Conservation (phyloP, 2,329 filamentous ascomycete species). For the Penicillium sp. region DNA sequence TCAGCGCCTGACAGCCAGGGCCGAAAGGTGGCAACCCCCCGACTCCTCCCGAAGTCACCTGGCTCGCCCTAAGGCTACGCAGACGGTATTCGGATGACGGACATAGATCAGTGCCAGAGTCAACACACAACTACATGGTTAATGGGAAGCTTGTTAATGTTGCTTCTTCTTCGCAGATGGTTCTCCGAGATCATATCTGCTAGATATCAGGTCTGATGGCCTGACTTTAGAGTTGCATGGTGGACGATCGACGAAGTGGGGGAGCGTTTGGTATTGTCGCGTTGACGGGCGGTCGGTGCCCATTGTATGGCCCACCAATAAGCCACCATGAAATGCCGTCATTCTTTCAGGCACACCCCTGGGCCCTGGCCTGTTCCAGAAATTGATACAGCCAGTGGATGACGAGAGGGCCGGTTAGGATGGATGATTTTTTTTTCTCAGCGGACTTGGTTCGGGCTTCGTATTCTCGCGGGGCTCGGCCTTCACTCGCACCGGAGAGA, state of each 20-base stretch:
- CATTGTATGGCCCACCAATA: constrained; percentile 10
- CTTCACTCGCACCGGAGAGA: neutral
- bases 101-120: neutral
- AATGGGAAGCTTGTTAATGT: constrained; percentile 33
- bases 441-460: constrained; percentile 8
- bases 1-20: constrained; percentile 4
- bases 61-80: constrained; percentile 7
- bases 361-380: neutral
- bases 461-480: neutral
- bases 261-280: constrained; percentile 1
- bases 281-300: constrained; percentile 2
- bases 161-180: constrained; percentile 29
- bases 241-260: constrained; percentile 7
- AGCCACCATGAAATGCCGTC: constrained; percentile 15
- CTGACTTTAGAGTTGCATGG: constrained; percentile 9
- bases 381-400: neutral
- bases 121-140: constrained; percentile 14
- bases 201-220: neutral
- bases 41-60: constrained; percentile 32
- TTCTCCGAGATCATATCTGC: neutral
- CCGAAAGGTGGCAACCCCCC: constrained; percentile 4
- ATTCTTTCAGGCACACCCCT: constrained; percentile 14
- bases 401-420: neutral
- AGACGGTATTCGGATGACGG: constrained; percentile 20
- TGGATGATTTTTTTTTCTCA: neutral